Conservation (phyloP, 176 grass and related monocot species). For the Paspalum vaginatum region DNA sequence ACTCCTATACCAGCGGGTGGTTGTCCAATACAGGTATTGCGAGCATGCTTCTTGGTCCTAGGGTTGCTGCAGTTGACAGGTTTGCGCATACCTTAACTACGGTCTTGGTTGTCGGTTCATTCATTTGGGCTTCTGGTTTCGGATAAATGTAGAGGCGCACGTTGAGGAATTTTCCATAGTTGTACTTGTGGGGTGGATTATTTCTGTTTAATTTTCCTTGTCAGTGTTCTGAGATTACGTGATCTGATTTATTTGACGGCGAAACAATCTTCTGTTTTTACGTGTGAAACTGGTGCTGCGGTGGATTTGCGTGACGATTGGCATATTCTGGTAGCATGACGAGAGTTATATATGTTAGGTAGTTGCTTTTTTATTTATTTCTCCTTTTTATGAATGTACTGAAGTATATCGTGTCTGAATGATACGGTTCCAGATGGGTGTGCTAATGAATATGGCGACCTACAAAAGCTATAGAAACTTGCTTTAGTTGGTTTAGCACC, state of each 20-base stretch:
- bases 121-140: background rate
- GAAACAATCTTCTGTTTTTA: background rate
- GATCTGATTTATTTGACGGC: background rate
- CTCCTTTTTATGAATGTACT: background rate
- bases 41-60: background rate
- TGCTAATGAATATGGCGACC: conserved; percentile 15
- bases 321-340: background rate
- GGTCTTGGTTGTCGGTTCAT: conserved; percentile 1
- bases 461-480: conserved; percentile 56
- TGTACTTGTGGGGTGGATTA: background rate
- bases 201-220: background rate
- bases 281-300: background rate
- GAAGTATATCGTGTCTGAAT: background rate
- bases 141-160: background rate
- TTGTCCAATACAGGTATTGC: background rate
- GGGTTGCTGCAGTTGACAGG: background rate
- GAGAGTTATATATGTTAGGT: background rate
- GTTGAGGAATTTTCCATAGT: background rate
- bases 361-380: background rate
- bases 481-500: conserved; percentile 29
- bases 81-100: background rate
- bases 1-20: background rate
- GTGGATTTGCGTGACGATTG: background rate
- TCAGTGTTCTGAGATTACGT: background rate
- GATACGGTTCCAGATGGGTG: conserved; percentile 12